phyloP scores from a whole-genome alignment of 176 grass and related monocot genomes.

The Phoenix roebelenii region DNA sequence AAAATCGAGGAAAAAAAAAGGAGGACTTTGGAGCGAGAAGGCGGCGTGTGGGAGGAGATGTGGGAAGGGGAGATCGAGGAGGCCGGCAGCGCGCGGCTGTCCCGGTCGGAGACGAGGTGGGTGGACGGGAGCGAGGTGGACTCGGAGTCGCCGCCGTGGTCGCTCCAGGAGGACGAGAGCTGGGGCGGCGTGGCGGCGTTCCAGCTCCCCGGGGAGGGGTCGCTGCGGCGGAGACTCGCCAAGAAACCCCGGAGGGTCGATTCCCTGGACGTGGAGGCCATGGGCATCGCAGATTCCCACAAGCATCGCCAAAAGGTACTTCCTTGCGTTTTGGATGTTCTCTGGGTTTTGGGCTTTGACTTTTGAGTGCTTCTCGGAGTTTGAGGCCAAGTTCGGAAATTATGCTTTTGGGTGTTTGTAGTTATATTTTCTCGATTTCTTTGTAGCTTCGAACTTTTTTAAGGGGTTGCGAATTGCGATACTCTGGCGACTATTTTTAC shows the following conservation, averaged over 20 bases:
- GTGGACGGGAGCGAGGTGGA: slow-evolving; percentile 96
- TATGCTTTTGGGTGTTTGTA: no score
- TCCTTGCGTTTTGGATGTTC: background rate
- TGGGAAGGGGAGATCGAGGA: slow-evolving; percentile 37
- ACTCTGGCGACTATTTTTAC: no score
- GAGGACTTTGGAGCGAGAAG: no score
- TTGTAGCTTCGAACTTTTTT: no score
- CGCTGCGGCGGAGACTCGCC: slow-evolving; percentile 47
- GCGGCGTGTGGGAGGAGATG: background rate
- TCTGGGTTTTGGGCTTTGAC: background rate
- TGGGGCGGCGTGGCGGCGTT: background rate
- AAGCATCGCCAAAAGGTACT: slow-evolving; percentile 46
- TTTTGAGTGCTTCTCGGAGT: no score
- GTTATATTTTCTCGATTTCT: no score
- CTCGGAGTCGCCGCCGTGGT: slow-evolving; percentile 55
- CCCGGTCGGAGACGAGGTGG: slow-evolving; percentile 39
- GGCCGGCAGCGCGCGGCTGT: slow-evolving; percentile 18
- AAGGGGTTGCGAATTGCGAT: no score
- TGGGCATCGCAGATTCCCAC: slow-evolving; percentile 55
- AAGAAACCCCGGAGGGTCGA: slow-evolving; percentile 64
- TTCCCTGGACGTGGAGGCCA: slow-evolving; percentile 85
- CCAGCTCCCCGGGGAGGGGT: background rate
- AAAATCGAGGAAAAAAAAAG: no score
- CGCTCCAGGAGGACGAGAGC: slow-evolving; percentile 31
- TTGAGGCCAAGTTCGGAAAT: no score